Evolutionary conservation across 2,329 filamentous ascomycete genomes (phyloP), one percentile per base, ranked within the genome.

Genomic region (Conoideocrella luteorostrata): DNA sequence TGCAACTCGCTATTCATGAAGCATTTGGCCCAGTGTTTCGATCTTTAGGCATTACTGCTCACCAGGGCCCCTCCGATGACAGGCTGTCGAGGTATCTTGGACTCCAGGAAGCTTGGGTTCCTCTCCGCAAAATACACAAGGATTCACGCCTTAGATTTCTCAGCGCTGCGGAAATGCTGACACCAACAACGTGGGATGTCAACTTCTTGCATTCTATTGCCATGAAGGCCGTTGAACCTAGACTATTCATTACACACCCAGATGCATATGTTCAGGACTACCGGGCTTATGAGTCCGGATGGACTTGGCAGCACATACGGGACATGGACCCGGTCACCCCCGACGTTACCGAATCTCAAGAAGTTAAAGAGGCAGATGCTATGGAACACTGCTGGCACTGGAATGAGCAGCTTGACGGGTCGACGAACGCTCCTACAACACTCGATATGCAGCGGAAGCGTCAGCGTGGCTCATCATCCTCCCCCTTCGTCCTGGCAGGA

Each of bases 181-280:
- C 82, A 1, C 78, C 84, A 0, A 75, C 80, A 1, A 63, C 81
- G 3, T 91, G 86, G 86, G 78, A 81, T 41, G 77, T 82, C 3
- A 70, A 77, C 9, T 90, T 90, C 49, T 70, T 91, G 22, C 72
- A 73, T 39, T 81, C 83, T 38, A 77, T 89, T 29, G 76, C 86
- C 55, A 90, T 90, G 86, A 80, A 82, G 54, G 74, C 80, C 23
- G 72, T 77, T 9, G 72, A 76, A 49, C 80, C 81, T 48, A 75
- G 86, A 7, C 72, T 91, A 11, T 91, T 86, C 62, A 72, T 90
- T 46, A 91, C 86, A 1, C 83, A 87, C 46, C 77, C 82, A 4
- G 80, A 85, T 51, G 82, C 83, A 1, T 91, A 91, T 51, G 65
- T 86, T 3, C 86, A 91, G 56, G 76, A 80, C 48, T 60, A 66